Conservation (phyloP, 164 flowering plant genomes). For the Magnolia kwangsiensis region DNA sequence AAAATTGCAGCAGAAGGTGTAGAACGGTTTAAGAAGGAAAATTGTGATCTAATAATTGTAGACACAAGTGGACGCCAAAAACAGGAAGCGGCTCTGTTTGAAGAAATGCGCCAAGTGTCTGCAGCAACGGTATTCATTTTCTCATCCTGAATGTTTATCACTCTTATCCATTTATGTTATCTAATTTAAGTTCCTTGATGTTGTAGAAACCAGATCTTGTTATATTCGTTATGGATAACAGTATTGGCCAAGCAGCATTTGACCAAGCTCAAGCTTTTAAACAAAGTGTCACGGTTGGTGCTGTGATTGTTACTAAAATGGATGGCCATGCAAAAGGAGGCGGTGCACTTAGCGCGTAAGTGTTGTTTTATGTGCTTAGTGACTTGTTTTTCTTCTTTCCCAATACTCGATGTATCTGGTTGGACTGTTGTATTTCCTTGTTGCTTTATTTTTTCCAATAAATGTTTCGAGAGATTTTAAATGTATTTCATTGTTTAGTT, state of each 20-base stretch:
- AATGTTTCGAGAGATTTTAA: not conserved
- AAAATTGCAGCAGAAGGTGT: slow-evolving; percentile 97
- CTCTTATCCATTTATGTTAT: not conserved
- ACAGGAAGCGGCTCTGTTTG: slow-evolving; percentile 95
- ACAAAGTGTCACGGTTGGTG: slow-evolving; percentile 97
- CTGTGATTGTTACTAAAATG: slow-evolving; percentile 66
- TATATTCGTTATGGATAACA: slow-evolving; percentile 97
- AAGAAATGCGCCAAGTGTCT: slow-evolving; percentile 98
- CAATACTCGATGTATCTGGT: not conserved
- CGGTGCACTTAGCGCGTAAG: slow-evolving; percentile 43
- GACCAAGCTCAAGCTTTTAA: slow-evolving; percentile 98
- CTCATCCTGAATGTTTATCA: not conserved
- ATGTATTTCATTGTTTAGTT: not conserved
- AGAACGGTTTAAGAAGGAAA: slow-evolving; percentile 89
- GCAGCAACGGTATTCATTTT: slow-evolving; percentile 77
- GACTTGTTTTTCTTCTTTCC: not conserved
- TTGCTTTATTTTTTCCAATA: not conserved
- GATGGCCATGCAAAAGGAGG: slow-evolving; percentile 44
- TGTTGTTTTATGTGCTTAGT: not conserved
- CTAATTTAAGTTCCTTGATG: not conserved
- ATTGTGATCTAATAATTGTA: slow-evolving; percentile 92
- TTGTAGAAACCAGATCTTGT: slow-evolving; percentile 98
- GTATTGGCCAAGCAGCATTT: slow-evolving; percentile 99
- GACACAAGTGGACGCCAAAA: slow-evolving; percentile 99
- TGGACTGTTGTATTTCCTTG: not conserved